Percentiles rank a stretch among this genome's conserved stretches.
These are phyloP conservation scores for Hypoxylon fragiforme DNA, from an alignment of 495 filamentous ascomycete species.

Conservation along the genomic window DNA sequence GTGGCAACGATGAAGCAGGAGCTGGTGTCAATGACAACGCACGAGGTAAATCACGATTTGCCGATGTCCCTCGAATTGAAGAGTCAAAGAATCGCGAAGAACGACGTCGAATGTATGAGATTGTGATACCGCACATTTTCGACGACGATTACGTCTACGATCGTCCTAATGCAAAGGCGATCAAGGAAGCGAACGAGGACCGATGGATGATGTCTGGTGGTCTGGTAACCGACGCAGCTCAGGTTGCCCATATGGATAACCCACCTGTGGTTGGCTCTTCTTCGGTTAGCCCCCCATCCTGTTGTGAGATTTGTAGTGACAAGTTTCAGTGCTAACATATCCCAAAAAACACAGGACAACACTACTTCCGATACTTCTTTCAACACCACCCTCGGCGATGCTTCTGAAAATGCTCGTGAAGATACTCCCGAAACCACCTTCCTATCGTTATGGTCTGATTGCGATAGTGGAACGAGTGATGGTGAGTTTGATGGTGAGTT, in stretches of 20 bases:
- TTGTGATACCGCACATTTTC: constrained; percentile 6
- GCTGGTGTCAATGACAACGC: no score
- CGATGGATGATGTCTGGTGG: constrained; percentile 9
- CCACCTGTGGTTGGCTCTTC: no score
- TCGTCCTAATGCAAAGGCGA: no score
- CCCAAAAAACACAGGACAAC: not conserved
- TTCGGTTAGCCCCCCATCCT: not conserved
- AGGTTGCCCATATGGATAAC: no score
- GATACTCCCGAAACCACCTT: no score
- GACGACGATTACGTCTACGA: constrained; percentile 8
- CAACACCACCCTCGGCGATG: no score
- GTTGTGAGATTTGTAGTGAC: not conserved
- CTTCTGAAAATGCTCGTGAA: no score
- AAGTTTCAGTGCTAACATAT: not conserved
- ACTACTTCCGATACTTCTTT: not conserved
- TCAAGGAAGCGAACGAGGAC: not conserved
- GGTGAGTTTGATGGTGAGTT: no score
- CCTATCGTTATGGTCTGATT: no score
- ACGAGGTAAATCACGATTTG: no score
- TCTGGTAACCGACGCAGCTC: not conserved
- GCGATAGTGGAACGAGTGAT: no score
- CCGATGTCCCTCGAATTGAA: not conserved
- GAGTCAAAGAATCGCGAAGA: not conserved
- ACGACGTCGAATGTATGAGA: constrained; percentile 14
- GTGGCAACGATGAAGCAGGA: not conserved